Evolutionary conservation across 768 basidiomycete genomes (phyloP), one percentile per base, ranked within the genome.

Genomic region (Phylloporus arenicola): DNA sequence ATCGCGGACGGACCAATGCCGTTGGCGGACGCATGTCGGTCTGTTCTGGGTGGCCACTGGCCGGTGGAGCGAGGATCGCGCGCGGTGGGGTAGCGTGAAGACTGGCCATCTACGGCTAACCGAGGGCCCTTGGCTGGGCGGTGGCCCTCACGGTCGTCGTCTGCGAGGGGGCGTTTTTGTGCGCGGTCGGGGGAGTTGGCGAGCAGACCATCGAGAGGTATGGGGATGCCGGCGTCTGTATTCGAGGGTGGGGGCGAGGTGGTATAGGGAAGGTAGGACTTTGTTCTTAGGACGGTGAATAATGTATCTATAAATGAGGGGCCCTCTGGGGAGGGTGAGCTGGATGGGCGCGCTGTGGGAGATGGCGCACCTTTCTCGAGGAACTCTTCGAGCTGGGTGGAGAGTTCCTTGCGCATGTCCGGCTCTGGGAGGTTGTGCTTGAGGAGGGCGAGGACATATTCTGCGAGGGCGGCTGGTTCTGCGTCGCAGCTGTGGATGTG

Each of bases 401-500:
- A 65, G 48, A 96, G 72, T 63, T 92, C 88, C 57, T 82, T 81
- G 57, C 87, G 78, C 78, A 97, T 84, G 56, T 94, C 89, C 20
- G 70, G 67, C 64, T 93, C 88, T 4, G 87, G 77, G 1, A 84
- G 86, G 69, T 91, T 90, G 66, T 94, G 91, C 67, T 92, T 92
- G 51, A 98, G 73, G 47, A 98, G 75, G 14, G 95, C 95, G 43
- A 96, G 81, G 58, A 97, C 86, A 67, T 97, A 98, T 65, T 97
- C 92, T 4, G 91, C 86, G 45, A 98, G 82, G 29, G 92, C 91
- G 27, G 83, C 82, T 27, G 95, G 93, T 64, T 98, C 95, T 37
- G 95, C 95, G 66, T 98, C 95, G 68, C 92, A 95, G 78, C 94
- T 96, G 50, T 0, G n/a, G n/a, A n/a, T n/a, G n/a, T n/a, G n/a